A percentile compares a stretch with the other conserved stretches of the same genome.
Evolutionary conservation across 768 basidiomycete genomes (phyloP).

Genomic region (Mycena capillaripes): DNA sequence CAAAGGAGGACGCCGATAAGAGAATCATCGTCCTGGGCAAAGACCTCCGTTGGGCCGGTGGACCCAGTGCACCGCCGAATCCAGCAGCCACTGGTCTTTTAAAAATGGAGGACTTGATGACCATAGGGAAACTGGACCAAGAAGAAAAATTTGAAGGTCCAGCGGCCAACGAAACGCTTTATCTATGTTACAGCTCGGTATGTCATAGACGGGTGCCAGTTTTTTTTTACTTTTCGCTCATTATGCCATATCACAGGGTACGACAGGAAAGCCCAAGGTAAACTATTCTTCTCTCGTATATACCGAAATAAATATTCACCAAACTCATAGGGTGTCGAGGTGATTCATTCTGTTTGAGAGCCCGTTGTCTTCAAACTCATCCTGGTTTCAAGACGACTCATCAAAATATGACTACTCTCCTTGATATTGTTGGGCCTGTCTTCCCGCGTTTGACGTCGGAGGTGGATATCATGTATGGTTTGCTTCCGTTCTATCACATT

Average conservation of each 20-base stretch:
- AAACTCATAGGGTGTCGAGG: conserved; percentile 54
- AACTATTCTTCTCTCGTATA: not conserved
- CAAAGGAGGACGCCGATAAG: conserved; percentile 60
- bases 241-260: conserved; percentile 60
- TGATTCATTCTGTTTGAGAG: conserved; percentile 35
- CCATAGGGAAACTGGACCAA: conserved; percentile 58
- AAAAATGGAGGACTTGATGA: conserved; percentile 64
- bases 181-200: conserved; percentile 72
- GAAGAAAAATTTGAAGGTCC: conserved; percentile 71
- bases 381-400: conserved; percentile 66
- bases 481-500: conserved; percentile 72
- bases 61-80: conserved; percentile 45
- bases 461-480: conserved; percentile 68
- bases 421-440: conserved; percentile 61
- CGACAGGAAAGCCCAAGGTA: conserved; percentile 84
- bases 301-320: not conserved
- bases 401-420: conserved; percentile 73
- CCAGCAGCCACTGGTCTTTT: conserved; percentile 50
- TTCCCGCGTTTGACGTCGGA: conserved; percentile 58
- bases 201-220: not conserved
- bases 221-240: not conserved
- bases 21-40: conserved; percentile 71
- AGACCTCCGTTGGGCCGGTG: conserved; percentile 62
- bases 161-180: conserved; percentile 69
- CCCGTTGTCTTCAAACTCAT: conserved; percentile 8